These are phyloP conservation scores for Veloboletus limbatus DNA, from an alignment of 1,284 basidiomycete species.

Conservation along the genomic window DNA sequence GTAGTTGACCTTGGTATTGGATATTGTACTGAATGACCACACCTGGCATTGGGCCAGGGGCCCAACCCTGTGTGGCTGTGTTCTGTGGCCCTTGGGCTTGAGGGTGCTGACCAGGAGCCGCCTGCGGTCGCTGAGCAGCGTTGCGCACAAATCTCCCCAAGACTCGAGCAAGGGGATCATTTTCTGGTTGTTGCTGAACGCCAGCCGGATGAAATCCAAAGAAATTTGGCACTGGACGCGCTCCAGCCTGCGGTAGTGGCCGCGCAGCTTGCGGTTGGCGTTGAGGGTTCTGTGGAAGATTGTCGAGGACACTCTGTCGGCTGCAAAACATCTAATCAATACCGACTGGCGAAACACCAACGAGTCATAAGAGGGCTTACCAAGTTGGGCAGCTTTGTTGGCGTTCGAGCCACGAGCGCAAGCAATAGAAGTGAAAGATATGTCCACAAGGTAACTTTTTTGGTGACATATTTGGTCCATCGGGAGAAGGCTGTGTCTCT, in stretches of 20 bases:
- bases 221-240: slow-evolving; percentile 29
- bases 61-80: slow-evolving; percentile 28
- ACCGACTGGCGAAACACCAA: slow-evolving; percentile 7
- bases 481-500: slow-evolving; percentile 37
- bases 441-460: slow-evolving; percentile 97
- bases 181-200: slow-evolving; percentile 32
- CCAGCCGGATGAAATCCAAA: slow-evolving; percentile 29
- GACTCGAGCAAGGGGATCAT: slow-evolving; percentile 42
- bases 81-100: slow-evolving; percentile 26
- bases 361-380: slow-evolving; percentile 45
- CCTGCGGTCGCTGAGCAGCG: slow-evolving; percentile 28
- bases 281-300: slow-evolving; percentile 33
- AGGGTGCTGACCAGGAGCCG: slow-evolving; percentile 17
- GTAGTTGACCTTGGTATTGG: slow-evolving; percentile 44
- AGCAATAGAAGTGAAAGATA: slow-evolving; percentile 97
- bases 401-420: slow-evolving; percentile 95
- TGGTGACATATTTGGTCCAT: slow-evolving; percentile 90
- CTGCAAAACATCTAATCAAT: slow-evolving; percentile 40
- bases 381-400: slow-evolving; percentile 97
- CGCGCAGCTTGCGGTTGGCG: slow-evolving; percentile 37
- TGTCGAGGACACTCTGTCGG: slow-evolving; percentile 82
- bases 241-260: slow-evolving; percentile 36
- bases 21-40: slow-evolving; percentile 58
- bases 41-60: slow-evolving; percentile 35
- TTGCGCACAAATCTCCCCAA: slow-evolving; percentile 51